Evolutionary conservation across 176 grass and related monocot species (phyloP), one percentile per base, ranked within the genome.

Genomic region (Bothriochloa decipiens): DNA sequence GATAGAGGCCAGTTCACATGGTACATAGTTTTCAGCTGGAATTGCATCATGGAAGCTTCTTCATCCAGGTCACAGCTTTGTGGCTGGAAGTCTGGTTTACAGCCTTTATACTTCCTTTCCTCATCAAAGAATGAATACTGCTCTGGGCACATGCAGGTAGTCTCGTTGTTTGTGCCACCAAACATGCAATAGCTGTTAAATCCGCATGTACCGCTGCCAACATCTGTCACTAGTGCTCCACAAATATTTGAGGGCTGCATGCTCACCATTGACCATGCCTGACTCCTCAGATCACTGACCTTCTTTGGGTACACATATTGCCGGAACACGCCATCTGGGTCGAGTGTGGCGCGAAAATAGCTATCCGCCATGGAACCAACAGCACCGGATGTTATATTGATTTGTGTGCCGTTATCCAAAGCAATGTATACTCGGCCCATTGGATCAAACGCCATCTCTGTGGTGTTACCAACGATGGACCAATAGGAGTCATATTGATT

Each of bases 151-250:
- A 18, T 16, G 40, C 87, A 94, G 18, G 36, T 70, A 4, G 82
- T 78, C 50, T 71, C 52, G 4, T n/a, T 65, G 23, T 28, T 57
- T 53, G 49, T 60, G 10, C 17, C 28, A 20, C 16, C 36, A 0
- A 79, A 35, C 11, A 0, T 82, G 85, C 93, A 92, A 71, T 90
- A 92, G 20, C 93, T 92, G 77, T 92, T 92, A 75, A 86, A 92
- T 4, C 90, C 82, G 0, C 90, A 92, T 50, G 20, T 41, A 0
- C 93, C 90, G 11, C 90, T 92, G 16, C 92, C 92, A 0, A 27
- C 0, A 0, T 58, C 0, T 58, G 4, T 1, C 4, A 18, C 14
- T 0, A 13, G 1, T 6, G 10, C 8, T 6, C 33, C 0, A 20
- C 92, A 94, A 14, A 91, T 91, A 37, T 85, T 43, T 64, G 23